These are phyloP conservation scores for Rubia tinctorum DNA, from an alignment of 305 asterid species.

Conservation along the genomic window DNA sequence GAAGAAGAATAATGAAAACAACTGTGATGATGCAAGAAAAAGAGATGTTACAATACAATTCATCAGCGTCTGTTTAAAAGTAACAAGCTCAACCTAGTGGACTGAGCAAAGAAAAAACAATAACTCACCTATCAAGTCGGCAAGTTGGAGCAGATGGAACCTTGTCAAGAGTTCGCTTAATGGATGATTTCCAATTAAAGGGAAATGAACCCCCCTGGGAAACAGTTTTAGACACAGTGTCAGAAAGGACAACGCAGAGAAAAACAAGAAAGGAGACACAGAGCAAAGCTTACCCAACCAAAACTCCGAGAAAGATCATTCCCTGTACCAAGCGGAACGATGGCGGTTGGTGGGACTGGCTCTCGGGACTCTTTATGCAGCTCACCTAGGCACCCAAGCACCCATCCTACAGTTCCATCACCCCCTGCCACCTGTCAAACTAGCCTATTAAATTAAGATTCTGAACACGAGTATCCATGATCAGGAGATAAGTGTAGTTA, in stretches of 20 bases:
- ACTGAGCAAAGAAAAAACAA: constrained; percentile 2
- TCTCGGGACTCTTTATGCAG: constrained; percentile 54
- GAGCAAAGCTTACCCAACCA: constrained; percentile 79
- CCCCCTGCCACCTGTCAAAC: constrained; percentile 95
- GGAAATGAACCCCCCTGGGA: constrained; percentile 97
- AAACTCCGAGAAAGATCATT: constrained; percentile 95
- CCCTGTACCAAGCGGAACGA: constrained; percentile 98
- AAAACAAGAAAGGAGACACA: constrained; percentile 21
- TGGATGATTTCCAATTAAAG: constrained; percentile 86
- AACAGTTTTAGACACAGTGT: constrained; percentile 22
- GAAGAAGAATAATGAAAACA: neutral
- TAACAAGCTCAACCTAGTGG: constrained; percentile 10
- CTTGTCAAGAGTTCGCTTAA: constrained; percentile 77
- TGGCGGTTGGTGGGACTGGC: constrained; percentile 88
- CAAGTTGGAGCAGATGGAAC: constrained; percentile 50
- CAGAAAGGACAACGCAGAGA: constrained; percentile 21
- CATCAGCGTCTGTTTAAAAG: constrained; percentile 10
- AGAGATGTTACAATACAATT: neutral
- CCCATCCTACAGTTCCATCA: constrained; percentile 98
- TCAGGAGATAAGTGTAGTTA: neutral
- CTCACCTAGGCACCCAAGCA: constrained; percentile 92
- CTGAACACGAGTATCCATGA: constrained; percentile 2
- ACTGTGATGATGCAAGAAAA: neutral
- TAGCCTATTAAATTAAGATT: constrained; percentile 11
- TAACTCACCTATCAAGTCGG: constrained; percentile 73